Percentiles rank a stretch among this genome's conserved stretches.
Evolutionary conservation across 139 green algal genomes (phyloP).

Genomic region (Coccomyxa sp.): DNA sequence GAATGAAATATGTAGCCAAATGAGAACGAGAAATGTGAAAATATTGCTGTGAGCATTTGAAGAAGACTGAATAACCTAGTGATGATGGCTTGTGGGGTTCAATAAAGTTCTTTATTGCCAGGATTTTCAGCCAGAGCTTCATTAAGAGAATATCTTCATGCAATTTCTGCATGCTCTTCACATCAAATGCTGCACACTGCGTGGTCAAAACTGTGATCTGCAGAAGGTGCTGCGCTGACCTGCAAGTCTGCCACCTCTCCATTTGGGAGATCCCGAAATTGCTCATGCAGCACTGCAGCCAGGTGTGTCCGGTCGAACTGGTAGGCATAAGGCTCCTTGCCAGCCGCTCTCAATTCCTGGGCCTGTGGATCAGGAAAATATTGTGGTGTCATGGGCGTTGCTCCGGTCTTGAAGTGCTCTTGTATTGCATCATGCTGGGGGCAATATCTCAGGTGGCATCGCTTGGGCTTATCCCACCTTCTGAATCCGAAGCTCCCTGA

Average conservation of each 20-base stretch:
- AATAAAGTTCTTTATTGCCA: neutral
- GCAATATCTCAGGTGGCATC: too few relatives aligned
- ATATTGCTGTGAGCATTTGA: neutral
- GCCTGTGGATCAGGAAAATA: slow-evolving; percentile 28
- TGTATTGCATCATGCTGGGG: too few relatives aligned
- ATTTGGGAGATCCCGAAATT: slow-evolving; percentile 47
- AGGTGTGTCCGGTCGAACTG: slow-evolving; percentile 82
- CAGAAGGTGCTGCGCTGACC: neutral
- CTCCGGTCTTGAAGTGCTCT: too few relatives aligned
- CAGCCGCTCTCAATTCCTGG: slow-evolving; percentile 54
- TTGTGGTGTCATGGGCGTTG: neutral
- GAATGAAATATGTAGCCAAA: neutral
- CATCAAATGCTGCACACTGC: too few relatives aligned
- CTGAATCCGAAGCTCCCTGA: neutral
- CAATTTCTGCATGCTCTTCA: too few relatives aligned
- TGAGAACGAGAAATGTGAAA: neutral
- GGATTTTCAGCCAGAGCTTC: too few relatives aligned
- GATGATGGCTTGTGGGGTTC: neutral
- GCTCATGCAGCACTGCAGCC: slow-evolving; percentile 69
- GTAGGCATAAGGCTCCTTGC: slow-evolving; percentile 90
- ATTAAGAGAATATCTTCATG: too few relatives aligned
- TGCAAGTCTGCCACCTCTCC: slow-evolving; percentile 48
- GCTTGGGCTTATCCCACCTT: neutral
- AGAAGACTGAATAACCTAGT: neutral
- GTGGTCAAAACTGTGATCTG: neutral